A percentile compares a stretch with the other conserved stretches of the same genome.
Evolutionary conservation across 257 asterid species (phyloP).

Genomic region (Solanum virginianum): DNA sequence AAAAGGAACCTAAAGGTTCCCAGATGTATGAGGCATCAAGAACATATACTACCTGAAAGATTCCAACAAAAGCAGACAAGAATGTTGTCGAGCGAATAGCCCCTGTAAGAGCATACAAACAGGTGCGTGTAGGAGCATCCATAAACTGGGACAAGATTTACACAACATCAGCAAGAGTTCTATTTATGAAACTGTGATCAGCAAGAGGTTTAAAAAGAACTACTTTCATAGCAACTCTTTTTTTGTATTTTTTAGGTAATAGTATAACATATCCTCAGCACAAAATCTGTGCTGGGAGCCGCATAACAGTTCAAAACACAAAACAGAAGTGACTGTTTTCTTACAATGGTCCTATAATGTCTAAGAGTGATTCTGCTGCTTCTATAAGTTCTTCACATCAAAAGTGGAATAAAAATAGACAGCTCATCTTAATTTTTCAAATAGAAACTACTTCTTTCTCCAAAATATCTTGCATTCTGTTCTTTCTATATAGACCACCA

Average conservation of each 20-base stretch:
- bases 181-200: background rate
- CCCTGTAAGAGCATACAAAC: constrained; percentile 79
- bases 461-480: background rate
- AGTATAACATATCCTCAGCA: background rate
- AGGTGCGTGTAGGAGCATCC: constrained; percentile 86
- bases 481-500: background rate
- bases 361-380: background rate
- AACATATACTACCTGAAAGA: constrained; percentile 66
- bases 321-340: background rate
- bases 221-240: background rate
- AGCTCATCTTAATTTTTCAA: background rate
- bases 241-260: background rate
- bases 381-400: background rate
- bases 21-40: background rate
- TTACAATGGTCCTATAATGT: background rate
- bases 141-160: constrained; percentile 44
- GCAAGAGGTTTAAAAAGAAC: background rate
- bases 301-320: background rate
- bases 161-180: background rate
- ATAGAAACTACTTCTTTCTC: background rate
- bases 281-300: background rate
- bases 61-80: constrained; percentile 93
- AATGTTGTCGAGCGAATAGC: constrained; percentile 91
- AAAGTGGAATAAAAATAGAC: background rate
- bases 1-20: background rate